A percentile compares a stretch with the other conserved stretches of the same genome.
Evolutionary conservation across 768 basidiomycete genomes (phyloP).

Genomic region (Tephrocybe sp.): DNA sequence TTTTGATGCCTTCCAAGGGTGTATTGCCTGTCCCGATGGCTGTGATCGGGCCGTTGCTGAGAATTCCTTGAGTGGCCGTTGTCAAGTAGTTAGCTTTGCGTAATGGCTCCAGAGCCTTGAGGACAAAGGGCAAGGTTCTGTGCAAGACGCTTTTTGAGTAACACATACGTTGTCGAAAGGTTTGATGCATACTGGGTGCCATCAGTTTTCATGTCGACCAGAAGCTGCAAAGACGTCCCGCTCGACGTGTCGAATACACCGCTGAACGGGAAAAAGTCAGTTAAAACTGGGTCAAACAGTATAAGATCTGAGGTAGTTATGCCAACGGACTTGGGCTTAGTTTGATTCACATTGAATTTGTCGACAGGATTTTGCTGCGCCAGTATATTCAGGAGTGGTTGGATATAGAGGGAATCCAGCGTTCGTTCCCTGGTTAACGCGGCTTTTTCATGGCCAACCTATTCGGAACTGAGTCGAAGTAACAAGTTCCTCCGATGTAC

Average conservation of each 20-base stretch:
- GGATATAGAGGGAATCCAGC: slow-evolving; percentile 46
- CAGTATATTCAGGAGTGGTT: slow-evolving; percentile 44
- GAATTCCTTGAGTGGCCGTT: slow-evolving; percentile 40
- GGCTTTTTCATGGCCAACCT: slow-evolving; percentile 45
- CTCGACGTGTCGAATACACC: slow-evolving; percentile 51
- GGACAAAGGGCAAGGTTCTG: slow-evolving; percentile 42
- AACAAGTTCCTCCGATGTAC: neutral
- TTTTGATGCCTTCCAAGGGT: slow-evolving; percentile 44
- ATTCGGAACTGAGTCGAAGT: neutral
- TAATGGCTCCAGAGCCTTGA: slow-evolving; percentile 45
- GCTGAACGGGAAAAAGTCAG: slow-evolving; percentile 24
- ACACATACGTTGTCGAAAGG: neutral
- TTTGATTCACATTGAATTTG: slow-evolving; percentile 39
- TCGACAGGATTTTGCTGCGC: slow-evolving; percentile 40
- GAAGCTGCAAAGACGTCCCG: slow-evolving; percentile 41
- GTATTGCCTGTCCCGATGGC: slow-evolving; percentile 55
- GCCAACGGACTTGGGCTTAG: slow-evolving; percentile 37
- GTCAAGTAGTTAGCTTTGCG: slow-evolving; percentile 45
- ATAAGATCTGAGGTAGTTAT: neutral
- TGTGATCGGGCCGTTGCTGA: slow-evolving; percentile 36
- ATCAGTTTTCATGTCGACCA: slow-evolving; percentile 54
- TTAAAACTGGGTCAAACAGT: too few species aligned
- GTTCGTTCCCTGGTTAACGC: slow-evolving; percentile 44
- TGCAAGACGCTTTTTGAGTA: neutral
- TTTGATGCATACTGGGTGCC: slow-evolving; percentile 36